phyloP scores from a whole-genome alignment of 257 asterid species.

The Solanum pimpinellifolium region DNA sequence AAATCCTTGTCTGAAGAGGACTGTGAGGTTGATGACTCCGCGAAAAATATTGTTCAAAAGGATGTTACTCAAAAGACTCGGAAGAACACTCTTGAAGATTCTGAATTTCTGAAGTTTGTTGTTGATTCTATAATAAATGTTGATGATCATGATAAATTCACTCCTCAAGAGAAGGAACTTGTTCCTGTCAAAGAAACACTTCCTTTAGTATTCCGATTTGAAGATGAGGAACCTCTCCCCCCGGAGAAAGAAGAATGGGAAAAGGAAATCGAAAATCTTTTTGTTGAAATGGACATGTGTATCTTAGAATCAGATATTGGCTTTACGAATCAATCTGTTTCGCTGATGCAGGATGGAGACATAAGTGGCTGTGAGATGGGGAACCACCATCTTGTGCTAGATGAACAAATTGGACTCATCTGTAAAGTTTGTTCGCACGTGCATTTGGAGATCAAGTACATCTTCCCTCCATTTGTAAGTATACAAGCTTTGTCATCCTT shows the following conservation, averaged over 20 bases:
- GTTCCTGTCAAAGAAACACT: neutral
- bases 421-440: slow-evolving; percentile 40
- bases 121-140: slow-evolving; percentile 18
- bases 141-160: slow-evolving; percentile 3
- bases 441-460: slow-evolving; percentile 36
- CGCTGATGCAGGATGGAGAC: neutral
- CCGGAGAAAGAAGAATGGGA: slow-evolving; percentile 32
- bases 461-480: slow-evolving; percentile 67
- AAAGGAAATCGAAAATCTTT: slow-evolving; percentile 36
- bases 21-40: neutral
- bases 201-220: slow-evolving; percentile 53
- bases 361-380: slow-evolving; percentile 27
- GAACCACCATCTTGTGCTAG: slow-evolving; percentile 31
- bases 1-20: neutral
- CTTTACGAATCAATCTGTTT: neutral
- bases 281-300: slow-evolving; percentile 34
- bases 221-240: slow-evolving; percentile 20
- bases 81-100: neutral
- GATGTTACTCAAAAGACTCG: neutral
- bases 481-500: neutral
- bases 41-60: neutral
- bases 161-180: slow-evolving; percentile 2
- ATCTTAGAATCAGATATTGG: slow-evolving; percentile 17
- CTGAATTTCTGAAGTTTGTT: slow-evolving; percentile 13
- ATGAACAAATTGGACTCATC: slow-evolving; percentile 55